Conservation (phyloP, 2,329 filamentous ascomycete species). For the Colletotrichum ledebouriae region DNA sequence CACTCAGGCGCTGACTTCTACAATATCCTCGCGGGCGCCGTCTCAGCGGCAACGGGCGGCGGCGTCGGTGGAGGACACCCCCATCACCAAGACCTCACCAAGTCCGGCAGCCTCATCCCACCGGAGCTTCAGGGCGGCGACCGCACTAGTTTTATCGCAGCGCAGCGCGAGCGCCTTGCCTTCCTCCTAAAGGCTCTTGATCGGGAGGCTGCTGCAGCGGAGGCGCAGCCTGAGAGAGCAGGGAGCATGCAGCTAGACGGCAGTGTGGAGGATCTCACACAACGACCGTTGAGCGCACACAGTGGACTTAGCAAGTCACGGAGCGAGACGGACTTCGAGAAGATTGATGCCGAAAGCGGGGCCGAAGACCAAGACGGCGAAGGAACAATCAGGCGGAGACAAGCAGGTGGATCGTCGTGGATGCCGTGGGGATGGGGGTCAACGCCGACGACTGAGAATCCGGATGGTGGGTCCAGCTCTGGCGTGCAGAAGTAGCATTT, state of each 20-base stretch:
- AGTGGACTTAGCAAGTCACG: constrained; percentile 81
- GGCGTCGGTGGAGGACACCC: constrained; percentile 52
- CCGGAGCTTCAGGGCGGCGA: constrained; percentile 73
- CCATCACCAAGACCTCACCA: constrained; percentile 52
- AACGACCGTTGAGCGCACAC: constrained; percentile 62
- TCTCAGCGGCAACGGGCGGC: constrained; percentile 71
- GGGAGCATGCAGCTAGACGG: constrained; percentile 42
- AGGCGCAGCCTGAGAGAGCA: constrained; percentile 47
- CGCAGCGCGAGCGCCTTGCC: constrained; percentile 83
- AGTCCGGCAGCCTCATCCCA: constrained; percentile 70
- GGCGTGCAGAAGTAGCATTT: constrained; percentile 52
- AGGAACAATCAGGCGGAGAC: constrained; percentile 52
- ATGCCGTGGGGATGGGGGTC: constrained; percentile 62
- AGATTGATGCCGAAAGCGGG: constrained; percentile 82
- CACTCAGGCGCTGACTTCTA: constrained; percentile 76
- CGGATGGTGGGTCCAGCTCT: constrained; percentile 52
- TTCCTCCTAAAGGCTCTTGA: constrained; percentile 84
- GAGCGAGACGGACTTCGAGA: constrained; percentile 91
- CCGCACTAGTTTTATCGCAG: constrained; percentile 81
- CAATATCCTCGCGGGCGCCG: constrained; percentile 79
- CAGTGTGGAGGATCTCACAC: constrained; percentile 45
- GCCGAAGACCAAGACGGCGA: constrained; percentile 60
- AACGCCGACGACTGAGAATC: constrained; percentile 43
- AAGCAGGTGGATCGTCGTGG: constrained; percentile 57
- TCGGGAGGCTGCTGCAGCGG: constrained; percentile 77